These are phyloP conservation scores for Salix suchowensis DNA, from an alignment of 345 rosid species.

Conservation along the genomic window DNA sequence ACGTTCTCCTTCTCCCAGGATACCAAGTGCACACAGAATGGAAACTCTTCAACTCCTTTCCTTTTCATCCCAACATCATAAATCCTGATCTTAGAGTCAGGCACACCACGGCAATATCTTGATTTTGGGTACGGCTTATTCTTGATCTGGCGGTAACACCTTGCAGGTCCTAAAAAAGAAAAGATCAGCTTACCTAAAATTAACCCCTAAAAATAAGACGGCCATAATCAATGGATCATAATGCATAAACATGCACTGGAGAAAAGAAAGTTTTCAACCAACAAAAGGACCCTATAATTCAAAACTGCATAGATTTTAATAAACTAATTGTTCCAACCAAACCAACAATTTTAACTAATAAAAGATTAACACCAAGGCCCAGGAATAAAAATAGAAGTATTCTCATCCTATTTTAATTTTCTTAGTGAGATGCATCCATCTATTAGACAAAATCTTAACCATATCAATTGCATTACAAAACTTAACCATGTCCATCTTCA, in stretches of 20 bases:
- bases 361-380: not conserved
- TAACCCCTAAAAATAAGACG: not conserved
- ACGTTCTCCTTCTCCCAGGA: conserved; percentile 80
- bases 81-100: conserved; percentile 71
- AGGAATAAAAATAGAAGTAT: too few species aligned
- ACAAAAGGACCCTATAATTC: not conserved
- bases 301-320: not conserved
- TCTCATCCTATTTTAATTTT: too few species aligned
- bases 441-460: not conserved
- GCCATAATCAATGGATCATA: too few species aligned
- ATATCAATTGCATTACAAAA: not conserved
- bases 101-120: conserved; percentile 67
- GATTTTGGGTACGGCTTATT: conserved; percentile 75
- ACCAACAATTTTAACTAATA: not conserved
- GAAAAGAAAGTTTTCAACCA: too few species aligned
- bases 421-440: not conserved
- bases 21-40: conserved; percentile 76
- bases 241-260: too few species aligned
- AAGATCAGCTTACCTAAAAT: not conserved
- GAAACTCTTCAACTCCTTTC: conserved; percentile 78
- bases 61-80: conserved; percentile 79
- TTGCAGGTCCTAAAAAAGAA: conserved; percentile 18
- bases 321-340: not conserved
- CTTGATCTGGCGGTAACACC: conserved; percentile 52
- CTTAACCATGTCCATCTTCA: not conserved